Conservation (phyloP, 805 yeast genomes). For the Wickerhamiella azymoides region DNA sequence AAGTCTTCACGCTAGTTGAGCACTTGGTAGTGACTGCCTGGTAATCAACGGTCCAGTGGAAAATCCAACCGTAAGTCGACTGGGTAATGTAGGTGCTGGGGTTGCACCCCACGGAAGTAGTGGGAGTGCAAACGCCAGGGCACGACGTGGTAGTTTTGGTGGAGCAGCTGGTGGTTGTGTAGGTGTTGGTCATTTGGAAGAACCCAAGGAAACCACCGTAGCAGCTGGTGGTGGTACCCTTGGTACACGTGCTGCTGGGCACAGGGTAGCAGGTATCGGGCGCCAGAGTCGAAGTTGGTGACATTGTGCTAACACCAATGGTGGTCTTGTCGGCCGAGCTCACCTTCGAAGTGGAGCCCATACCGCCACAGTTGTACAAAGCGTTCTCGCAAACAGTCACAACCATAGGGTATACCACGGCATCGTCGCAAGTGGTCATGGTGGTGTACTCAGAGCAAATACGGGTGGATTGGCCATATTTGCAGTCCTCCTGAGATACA, state of each 20-base stretch:
- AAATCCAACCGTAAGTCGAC: neutral
- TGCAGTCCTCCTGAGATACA: neutral
- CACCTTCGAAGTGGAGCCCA: neutral
- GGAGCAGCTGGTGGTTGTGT: neutral
- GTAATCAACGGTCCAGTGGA: neutral
- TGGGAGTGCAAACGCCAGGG: neutral
- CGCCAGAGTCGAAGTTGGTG: neutral
- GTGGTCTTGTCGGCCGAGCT: neutral
- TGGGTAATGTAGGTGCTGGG: neutral
- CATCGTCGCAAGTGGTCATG: slow-evolving; percentile 4
- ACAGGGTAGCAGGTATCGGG: neutral
- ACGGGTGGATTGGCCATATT: neutral
- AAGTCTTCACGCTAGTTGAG: neutral
- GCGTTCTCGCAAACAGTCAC: slow-evolving; percentile 4
- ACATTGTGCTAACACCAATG: neutral
- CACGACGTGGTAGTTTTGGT: neutral
- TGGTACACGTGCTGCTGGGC: neutral
- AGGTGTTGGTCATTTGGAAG: neutral
- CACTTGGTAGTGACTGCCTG: neutral
- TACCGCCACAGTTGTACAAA: neutral
- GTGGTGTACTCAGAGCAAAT: slow-evolving; percentile 3
- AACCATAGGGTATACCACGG: slow-evolving; percentile 3
- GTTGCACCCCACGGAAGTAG: neutral
- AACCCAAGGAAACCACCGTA: neutral
- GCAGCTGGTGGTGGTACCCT: neutral